Percentiles rank a stretch among this genome's conserved stretches.
Conservation (phyloP, 495 filamentous ascomycete species). For the Clavariopsis aquatica region DNA sequence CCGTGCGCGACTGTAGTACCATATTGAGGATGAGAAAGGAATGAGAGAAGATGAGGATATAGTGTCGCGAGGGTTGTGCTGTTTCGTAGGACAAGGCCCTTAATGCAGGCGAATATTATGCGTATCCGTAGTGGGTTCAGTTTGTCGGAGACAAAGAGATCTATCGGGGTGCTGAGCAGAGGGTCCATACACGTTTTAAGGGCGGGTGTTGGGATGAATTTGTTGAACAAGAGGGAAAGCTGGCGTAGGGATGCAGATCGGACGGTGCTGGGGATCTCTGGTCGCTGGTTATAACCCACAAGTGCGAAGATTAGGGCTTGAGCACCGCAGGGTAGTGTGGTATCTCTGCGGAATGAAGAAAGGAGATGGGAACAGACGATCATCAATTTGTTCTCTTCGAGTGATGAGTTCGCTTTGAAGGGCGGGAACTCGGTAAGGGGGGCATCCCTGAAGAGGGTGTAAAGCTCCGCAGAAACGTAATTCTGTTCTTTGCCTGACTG, state of each 20-base stretch:
- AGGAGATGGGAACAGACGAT: conserved; percentile 64
- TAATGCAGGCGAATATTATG: conserved; percentile 47
- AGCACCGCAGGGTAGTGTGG: conserved; percentile 36
- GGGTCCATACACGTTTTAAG: conserved; percentile 41
- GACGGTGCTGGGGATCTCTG: conserved; percentile 18
- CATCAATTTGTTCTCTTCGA: conserved; percentile 39
- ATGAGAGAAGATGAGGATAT: conserved; percentile 55
- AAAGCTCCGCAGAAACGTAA: conserved; percentile 56
- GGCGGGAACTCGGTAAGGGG: conserved; percentile 28
- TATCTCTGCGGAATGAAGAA: conserved; percentile 56
- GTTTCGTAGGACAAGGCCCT: conserved; percentile 46
- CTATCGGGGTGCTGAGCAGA: conserved; percentile 40
- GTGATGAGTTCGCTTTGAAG: conserved; percentile 18
- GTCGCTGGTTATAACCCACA: conserved; percentile 19
- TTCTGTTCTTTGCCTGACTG: conserved; percentile 57
- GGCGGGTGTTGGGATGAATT: conserved; percentile 58
- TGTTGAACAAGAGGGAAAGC: conserved; percentile 65
- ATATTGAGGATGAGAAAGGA: conserved; percentile 55
- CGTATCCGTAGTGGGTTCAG: conserved; percentile 42
- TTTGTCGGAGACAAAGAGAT: conserved; percentile 40
- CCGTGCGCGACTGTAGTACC: conserved; percentile 54
- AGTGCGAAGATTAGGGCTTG: conserved; percentile 43
- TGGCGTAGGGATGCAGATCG: conserved; percentile 60
- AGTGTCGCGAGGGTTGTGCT: conserved; percentile 46
- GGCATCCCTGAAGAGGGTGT: conserved; percentile 54